Percentiles rank a stretch among this genome's conserved stretches.
These are phyloP conservation scores for Chrysoporthe cubensis DNA, from an alignment of 2,329 filamentous ascomycete genomes.

Conservation along the genomic window DNA sequence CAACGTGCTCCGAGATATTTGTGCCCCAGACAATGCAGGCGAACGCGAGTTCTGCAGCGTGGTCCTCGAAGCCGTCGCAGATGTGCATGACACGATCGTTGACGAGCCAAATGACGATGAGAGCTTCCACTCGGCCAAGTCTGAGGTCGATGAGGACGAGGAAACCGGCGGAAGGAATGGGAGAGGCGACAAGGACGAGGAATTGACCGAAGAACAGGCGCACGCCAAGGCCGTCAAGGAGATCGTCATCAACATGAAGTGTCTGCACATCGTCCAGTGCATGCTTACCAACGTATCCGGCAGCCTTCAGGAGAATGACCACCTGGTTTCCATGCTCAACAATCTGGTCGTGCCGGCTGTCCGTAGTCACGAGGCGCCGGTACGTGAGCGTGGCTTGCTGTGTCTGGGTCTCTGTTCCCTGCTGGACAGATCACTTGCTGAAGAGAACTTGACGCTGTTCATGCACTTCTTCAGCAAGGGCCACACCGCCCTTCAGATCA, in stretches of 20 bases:
- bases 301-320: conserved; percentile 84
- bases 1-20: conserved; percentile 81
- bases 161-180: conserved; percentile 48
- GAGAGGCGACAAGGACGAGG: conserved; percentile 46
- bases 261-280: conserved; percentile 94
- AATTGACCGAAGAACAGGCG: conserved; percentile 66
- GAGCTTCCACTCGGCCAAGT: conserved; percentile 92
- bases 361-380: conserved; percentile 87
- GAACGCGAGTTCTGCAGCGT: conserved; percentile 84
- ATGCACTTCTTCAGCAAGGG: conserved; percentile 96
- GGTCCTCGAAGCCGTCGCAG: conserved; percentile 90
- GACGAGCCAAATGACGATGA: conserved; percentile 68
- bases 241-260: conserved; percentile 98
- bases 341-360: conserved; percentile 95
- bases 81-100: conserved; percentile 93
- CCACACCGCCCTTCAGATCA: conserved; percentile 86
- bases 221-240: conserved; percentile 80
- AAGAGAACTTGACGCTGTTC: conserved; percentile 90
- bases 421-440: conserved; percentile 86
- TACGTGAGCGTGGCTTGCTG: conserved; percentile 85
- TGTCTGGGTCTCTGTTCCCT: conserved; percentile 91
- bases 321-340: conserved; percentile 97
- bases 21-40: conserved; percentile 72
- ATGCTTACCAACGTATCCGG: conserved; percentile 94
- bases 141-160: conserved; percentile 74